These are phyloP conservation scores for Diaporthe ampelina DNA, from an alignment of 2,329 filamentous ascomycete species.

Conservation along the genomic window DNA sequence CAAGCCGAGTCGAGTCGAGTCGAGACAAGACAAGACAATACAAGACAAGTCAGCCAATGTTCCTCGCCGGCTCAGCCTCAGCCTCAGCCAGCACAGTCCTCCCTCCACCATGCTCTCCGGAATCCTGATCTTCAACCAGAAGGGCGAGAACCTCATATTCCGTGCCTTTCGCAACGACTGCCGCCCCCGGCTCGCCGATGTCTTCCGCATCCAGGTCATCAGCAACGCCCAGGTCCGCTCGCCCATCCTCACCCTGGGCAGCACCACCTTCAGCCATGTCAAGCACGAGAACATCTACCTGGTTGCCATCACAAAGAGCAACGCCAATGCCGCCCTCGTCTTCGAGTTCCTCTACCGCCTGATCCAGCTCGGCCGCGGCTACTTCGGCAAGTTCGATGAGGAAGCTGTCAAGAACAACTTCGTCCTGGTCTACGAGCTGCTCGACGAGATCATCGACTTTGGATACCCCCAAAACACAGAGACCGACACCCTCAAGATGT, in stretches of 20 bases:
- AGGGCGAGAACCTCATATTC: slow-evolving; percentile 99
- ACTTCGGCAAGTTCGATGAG: slow-evolving; percentile 99
- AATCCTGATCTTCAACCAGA: slow-evolving; percentile 98
- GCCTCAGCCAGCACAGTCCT: slow-evolving; percentile 1
- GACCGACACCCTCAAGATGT: slow-evolving; percentile 99
- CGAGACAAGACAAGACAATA: background rate
- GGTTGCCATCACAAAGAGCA: slow-evolving; percentile 97
- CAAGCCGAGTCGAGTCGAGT: slow-evolving; percentile 11
- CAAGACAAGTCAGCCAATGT: slow-evolving; percentile 23
- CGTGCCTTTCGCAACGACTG: slow-evolving; percentile 99
- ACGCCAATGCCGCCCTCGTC: slow-evolving; percentile 96
- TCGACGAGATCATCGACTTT: slow-evolving; percentile 99
- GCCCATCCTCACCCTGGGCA: slow-evolving; percentile 95
- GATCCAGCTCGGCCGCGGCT: slow-evolving; percentile 90
- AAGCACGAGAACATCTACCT: slow-evolving; percentile 99
- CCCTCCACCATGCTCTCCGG: slow-evolving; percentile 85
- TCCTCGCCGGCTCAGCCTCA: background rate
- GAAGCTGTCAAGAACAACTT: slow-evolving; percentile 99
- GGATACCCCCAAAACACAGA: slow-evolving; percentile 99
- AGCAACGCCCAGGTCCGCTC: slow-evolving; percentile 98
- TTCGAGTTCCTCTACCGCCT: slow-evolving; percentile 98
- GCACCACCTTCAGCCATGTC: slow-evolving; percentile 99
- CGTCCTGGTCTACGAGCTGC: slow-evolving; percentile 95
- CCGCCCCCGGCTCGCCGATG: slow-evolving; percentile 95
- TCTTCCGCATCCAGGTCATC: slow-evolving; percentile 99